Base-by-base conservation (phyloP, 345 rosid genomes). In the Cochlearia excelsa region DNA sequence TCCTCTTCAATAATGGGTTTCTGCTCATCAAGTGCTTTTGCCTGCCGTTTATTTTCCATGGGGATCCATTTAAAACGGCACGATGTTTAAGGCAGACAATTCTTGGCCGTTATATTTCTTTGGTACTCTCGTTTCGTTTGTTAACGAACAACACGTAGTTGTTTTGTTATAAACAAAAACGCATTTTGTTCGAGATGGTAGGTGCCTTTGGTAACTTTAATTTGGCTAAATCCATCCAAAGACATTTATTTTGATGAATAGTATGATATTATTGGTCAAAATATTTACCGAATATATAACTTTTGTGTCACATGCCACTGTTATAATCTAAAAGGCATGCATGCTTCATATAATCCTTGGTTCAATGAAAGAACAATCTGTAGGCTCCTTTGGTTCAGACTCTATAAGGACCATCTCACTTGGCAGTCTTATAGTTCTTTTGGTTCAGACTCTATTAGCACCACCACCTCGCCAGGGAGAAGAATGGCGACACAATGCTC, bases 101-200 rank as follows among this genome's bases (percentile, higher is more conserved):
- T 29, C 27, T 30, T 10, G 9, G 9, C 26, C 7, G 16, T 51
- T 28, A 16, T 16, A 16, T 7, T 58, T 9, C 3, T 11, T 26
- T 8, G 46, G 11, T 5, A 16, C 2, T 37, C 35, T 27, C 4
- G 38, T 61, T 42, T 41, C 46, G 26, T 62, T 54, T 42, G 33
- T 5, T 2, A 16, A 49, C 48, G 7, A 69, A 62, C 74, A 69
- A 62, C 69, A 49, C 43, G 68, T 69, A 69, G 68, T 69, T 62
- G 74, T 54, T 69, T 54, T 61, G 27, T 9, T 9, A 9, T 11
- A 41, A 48, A 55, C 34, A 51, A 51, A 40, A 16, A 62, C 53
- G 42, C 34, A 35, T 54, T 27, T 40, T 50, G 26, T 27, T 11
- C 23, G 23, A 16, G 23, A 16, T 16, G 23, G 23, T 16, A 16